Evolutionary conservation across 345 rosid genomes (phyloP), one percentile per base, ranked within the genome.

Genomic region (Excoecaria cochinchinensis): DNA sequence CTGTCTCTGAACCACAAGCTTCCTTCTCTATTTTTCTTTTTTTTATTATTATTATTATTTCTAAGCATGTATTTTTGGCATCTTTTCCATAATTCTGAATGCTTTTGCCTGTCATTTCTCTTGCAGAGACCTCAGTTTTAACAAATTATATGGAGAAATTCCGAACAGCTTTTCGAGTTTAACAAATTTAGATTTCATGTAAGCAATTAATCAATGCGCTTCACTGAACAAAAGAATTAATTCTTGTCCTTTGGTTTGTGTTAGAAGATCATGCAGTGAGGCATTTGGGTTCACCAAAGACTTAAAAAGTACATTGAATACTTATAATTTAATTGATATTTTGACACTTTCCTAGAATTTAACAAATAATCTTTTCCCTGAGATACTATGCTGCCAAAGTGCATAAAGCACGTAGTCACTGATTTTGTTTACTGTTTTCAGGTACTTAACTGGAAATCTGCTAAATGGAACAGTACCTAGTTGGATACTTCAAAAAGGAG

Each of bases 361-460:
- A 0, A 31, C 31, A 56, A 56, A 56, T 56, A 5, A 0, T 56
- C 21, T 56, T 56, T 24, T 42, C n/a, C 12, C 21, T 64, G 48
- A 4, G 0, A 64, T 22, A 17, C 14, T 38, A 12, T 64, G 48
- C 13, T 44, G 51, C 25, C 1, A 4, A 0, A 9, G n/a, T 14
- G 36, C 5, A 50, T 48, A 68, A 5, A 7, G 40, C 9, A 47
- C 38, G 21, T 4, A 7, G 22, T 24, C 21, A 5, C 0, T 68
- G 10, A 36, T 50, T 3, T 25, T 22, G 22, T 47, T 15, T 15
- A 38, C 15, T 76, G 51, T 40, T 53, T 60, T 48, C 24, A 80
- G 87, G 63, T 84, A 78, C 66, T 67, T 84, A 4, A 86, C 87
- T 44, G 73, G 82, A 70, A 86, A 86, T 65, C 62, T 69, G 74